Percentiles rank a stretch among this genome's conserved stretches.
Conservation (phyloP, 2,329 filamentous ascomycete species). For the Scopulariopsis brevicaulis region DNA sequence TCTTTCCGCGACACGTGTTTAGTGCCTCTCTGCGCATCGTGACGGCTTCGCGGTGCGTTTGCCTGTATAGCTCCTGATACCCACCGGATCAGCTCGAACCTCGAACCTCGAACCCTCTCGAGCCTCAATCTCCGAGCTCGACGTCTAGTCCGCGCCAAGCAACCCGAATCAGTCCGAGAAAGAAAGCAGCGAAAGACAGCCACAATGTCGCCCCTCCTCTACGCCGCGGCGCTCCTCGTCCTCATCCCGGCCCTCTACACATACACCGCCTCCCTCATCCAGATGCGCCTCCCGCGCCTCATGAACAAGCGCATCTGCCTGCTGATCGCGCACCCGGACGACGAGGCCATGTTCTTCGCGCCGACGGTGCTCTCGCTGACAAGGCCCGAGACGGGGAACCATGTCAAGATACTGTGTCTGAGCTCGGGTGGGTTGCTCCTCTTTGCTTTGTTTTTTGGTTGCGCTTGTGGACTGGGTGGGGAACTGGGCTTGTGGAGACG, state of each 20-base stretch:
- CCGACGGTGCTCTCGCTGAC: slow-evolving; percentile 81
- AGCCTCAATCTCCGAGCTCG: background rate
- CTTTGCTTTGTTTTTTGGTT: background rate
- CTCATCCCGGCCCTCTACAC: slow-evolving; percentile 40
- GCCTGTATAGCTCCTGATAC: too few relatives aligned
- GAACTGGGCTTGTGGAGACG: slow-evolving; percentile 7
- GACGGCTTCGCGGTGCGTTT: background rate
- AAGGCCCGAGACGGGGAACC: slow-evolving; percentile 68
- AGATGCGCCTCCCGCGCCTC: slow-evolving; percentile 51
- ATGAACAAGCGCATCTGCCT: slow-evolving; percentile 80
- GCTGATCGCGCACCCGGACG: slow-evolving; percentile 92
- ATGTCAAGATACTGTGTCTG: slow-evolving; percentile 87
- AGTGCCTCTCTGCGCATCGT: background rate
- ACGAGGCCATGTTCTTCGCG: slow-evolving; percentile 99
- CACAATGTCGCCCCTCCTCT: slow-evolving; percentile 9
- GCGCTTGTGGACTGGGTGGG: slow-evolving; percentile 2
- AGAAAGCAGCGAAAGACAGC: background rate
- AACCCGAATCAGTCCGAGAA: background rate
- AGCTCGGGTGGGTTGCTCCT: slow-evolving; percentile 52
- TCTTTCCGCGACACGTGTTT: background rate
- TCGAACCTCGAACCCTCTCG: background rate
- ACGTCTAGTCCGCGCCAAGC: background rate
- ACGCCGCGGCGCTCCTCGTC: slow-evolving; percentile 21
- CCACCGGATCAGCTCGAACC: background rate
- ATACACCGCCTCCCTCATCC: slow-evolving; percentile 33